Conservation (phyloP, 1,284 basidiomycete genomes). For the Golubevia pallescens region DNA sequence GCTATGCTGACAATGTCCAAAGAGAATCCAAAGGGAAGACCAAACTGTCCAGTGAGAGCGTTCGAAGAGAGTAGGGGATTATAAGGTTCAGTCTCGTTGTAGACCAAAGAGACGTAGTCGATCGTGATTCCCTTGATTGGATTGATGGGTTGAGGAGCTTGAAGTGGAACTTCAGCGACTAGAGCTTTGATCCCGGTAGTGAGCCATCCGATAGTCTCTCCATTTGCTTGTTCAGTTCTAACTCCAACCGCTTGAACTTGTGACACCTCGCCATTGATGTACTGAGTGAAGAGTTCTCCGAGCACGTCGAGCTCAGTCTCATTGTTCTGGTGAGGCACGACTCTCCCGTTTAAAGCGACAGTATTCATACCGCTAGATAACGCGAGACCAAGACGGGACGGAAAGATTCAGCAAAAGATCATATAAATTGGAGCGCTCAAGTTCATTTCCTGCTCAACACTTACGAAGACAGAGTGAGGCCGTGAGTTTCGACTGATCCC, state of each 20-base stretch:
- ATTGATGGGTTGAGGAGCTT: conserved; percentile 69
- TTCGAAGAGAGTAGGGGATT: conserved; percentile 71
- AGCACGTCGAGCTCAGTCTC: conserved; percentile 69
- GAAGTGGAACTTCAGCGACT: conserved; percentile 72
- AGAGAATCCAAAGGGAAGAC: conserved; percentile 78
- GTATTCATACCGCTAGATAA: conserved; percentile 71
- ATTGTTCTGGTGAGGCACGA: conserved; percentile 70
- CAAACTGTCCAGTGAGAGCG: conserved; percentile 72
- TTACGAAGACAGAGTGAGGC: conserved; percentile 4
- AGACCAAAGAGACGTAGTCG: conserved; percentile 72
- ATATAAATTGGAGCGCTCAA: conserved; percentile 22
- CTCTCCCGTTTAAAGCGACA: conserved; percentile 72
- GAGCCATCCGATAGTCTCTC: conserved; percentile 75
- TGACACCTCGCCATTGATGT: conserved; percentile 74
- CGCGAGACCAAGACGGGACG: conserved; percentile 11
- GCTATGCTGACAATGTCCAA: conserved; percentile 73
- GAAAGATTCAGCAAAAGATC: conserved; percentile 1
- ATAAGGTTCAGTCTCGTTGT: conserved; percentile 71
- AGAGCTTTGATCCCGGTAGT: conserved; percentile 72
- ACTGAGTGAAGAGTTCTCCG: conserved; percentile 75
- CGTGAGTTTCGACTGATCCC: conserved; percentile 69
- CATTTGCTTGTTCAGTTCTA: conserved; percentile 69
- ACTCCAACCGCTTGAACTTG: conserved; percentile 72
- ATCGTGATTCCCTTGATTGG: conserved; percentile 76
- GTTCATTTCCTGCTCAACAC: conserved; percentile 20